Evolutionary conservation across 805 yeast species (phyloP).

Genomic region (Saccharomycopsis selenospora): DNA sequence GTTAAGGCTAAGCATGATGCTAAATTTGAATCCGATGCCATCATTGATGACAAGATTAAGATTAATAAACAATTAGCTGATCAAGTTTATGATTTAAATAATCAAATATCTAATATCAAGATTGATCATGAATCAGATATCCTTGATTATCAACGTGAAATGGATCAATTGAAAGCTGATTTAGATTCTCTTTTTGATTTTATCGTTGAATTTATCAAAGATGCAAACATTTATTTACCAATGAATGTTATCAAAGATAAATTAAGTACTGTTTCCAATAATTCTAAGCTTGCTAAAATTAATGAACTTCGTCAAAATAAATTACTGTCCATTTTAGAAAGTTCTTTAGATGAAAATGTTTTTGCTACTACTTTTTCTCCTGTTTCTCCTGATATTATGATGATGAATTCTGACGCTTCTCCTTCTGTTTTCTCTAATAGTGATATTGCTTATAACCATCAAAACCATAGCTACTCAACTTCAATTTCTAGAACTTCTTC

Average conservation of each 20-base stretch:
- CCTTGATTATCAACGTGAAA: not conserved
- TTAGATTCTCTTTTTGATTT: conserved; percentile 1
- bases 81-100: conserved; percentile 3
- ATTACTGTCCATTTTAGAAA: conserved; percentile 6
- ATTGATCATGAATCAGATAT: conserved; percentile 6
- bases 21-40: conserved; percentile 20
- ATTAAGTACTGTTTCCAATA: conserved; percentile 4
- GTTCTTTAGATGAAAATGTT: conserved; percentile 9
- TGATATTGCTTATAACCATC: conserved; percentile 15
- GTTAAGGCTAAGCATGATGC: conserved; percentile 8
- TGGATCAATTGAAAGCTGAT: not conserved
- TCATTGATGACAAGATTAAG: conserved; percentile 18
- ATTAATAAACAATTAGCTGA: conserved; percentile 8
- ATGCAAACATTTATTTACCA: conserved; percentile 13
- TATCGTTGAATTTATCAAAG: conserved; percentile 12
- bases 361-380: conserved; percentile 4
- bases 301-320: conserved; percentile 3
- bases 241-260: conserved; percentile 16
- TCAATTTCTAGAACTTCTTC: conserved; percentile 17
- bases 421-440: conserved; percentile 16
- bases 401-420: conserved; percentile 5
- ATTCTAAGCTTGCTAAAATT: conserved; percentile 4
- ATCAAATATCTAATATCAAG: conserved; percentile 1
- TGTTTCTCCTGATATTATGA: conserved; percentile 8
- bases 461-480: conserved; percentile 17